Percentiles rank a stretch among this genome's conserved stretches.
Conservation (phyloP, 371 early-diverging fungal species). For the Parasitella parasitica region DNA sequence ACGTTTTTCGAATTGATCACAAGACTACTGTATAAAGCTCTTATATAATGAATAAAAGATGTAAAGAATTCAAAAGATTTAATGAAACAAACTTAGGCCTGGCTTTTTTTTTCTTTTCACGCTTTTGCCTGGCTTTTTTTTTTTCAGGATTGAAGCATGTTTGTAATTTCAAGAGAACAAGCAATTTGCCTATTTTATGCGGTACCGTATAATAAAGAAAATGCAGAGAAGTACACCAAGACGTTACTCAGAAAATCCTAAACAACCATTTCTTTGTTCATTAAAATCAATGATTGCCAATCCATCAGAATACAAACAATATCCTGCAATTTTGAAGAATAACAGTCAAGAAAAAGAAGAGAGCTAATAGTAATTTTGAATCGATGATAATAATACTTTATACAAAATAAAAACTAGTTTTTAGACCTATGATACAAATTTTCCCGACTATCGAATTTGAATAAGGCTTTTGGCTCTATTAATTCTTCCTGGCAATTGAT, state of each 20-base stretch:
- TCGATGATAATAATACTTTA: constrained; percentile 1
- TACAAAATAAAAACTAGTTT: background rate
- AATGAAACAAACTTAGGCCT: no score
- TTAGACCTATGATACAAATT: no score
- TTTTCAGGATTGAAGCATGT: background rate
- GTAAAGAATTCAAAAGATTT: no score
- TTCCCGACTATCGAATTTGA: constrained; percentile 16
- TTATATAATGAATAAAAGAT: no score
- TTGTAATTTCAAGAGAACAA: background rate
- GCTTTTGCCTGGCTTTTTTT: background rate
- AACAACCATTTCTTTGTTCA: constrained; percentile 10
- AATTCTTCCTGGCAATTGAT: background rate
- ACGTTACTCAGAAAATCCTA: constrained; percentile 16
- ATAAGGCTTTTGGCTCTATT: background rate
- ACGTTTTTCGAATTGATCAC: no score
- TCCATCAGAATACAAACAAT: constrained; percentile 11
- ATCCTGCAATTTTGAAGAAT: constrained; percentile 11
- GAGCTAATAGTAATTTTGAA: no score
- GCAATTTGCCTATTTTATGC: background rate
- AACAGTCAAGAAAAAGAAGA: no score
- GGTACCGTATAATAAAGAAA: background rate
- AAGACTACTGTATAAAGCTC: no score
- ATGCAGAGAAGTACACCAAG: constrained; percentile 4
- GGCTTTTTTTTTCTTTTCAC: no score
- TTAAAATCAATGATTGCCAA: constrained; percentile 8